Conservation (phyloP, 2,329 filamentous ascomycete genomes). For the Aspergillus vadensis region DNA sequence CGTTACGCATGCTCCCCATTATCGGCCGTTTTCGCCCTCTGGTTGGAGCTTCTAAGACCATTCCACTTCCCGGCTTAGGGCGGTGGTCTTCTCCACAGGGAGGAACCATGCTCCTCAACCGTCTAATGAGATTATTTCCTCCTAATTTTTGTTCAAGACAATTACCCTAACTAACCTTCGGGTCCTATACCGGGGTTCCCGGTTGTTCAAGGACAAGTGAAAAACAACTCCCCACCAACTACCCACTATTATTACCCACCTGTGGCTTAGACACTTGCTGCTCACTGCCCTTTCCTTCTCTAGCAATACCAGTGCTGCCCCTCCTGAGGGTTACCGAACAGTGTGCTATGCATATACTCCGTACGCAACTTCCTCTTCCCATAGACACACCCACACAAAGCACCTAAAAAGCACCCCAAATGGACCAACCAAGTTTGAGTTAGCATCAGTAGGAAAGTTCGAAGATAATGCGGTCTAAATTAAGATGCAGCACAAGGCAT, state of each 20-base stretch:
- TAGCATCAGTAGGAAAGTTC: background rate
- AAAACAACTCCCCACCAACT: background rate
- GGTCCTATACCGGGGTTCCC: constrained; percentile 17
- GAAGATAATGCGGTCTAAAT: background rate
- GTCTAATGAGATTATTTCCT: constrained; percentile 5
- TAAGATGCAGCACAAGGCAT: background rate
- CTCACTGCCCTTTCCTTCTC: background rate
- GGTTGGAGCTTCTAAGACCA: constrained; percentile 16
- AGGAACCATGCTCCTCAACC: constrained; percentile 24
- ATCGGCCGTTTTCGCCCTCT: constrained; percentile 19
- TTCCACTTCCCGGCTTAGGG: constrained; percentile 18
- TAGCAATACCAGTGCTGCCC: background rate
- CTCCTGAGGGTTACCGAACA: background rate
- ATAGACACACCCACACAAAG: background rate
- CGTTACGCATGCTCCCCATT: constrained; percentile 22
- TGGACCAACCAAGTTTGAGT: background rate
- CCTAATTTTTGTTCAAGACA: constrained; percentile 5
- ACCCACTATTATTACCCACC: background rate
- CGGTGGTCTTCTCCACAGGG: constrained; percentile 22
- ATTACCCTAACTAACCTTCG: constrained; percentile 12
- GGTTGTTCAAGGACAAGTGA: constrained; percentile 8
- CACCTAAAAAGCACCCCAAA: too few relatives aligned
- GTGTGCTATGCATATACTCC: background rate
- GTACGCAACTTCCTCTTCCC: background rate
- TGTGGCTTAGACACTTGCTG: constrained; percentile 11